Evolutionary conservation across 805 yeast species (phyloP), one percentile per base, ranked within the genome.

Genomic region (Huiozyma naganishii): DNA sequence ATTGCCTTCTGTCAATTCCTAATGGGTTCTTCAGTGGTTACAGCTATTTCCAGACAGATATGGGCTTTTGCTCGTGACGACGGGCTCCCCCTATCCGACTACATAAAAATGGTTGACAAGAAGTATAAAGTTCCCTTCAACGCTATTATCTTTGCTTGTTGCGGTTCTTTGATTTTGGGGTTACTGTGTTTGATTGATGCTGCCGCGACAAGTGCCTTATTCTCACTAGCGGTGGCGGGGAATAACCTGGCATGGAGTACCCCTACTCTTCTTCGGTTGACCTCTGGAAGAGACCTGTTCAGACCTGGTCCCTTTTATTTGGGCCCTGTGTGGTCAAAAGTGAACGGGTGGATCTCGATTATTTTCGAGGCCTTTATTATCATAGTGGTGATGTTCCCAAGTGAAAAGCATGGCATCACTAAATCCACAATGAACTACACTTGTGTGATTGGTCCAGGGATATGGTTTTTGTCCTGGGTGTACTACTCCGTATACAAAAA

Each of bases 21-120:
- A 45, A 80, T 79, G 85, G 81, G 83, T 12, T 69, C 76, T 29
- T 76, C 82, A 4, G 70, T 76, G 44, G 65, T 79, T 40, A 71
- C 79, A 40, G 86, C 86, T 10, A 71, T 75, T 7, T 78, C 84
- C 4, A 72, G 88, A 59, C 87, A 80, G 59, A 69, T 79, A 41
- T 81, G 83, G 78, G 85, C 87, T 1, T 79, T 80, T 59, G 79
- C 85, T 37, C 74, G 90, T 65, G 90, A 82, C 59, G 79, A 80
- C 53, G 88, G 87, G 10, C 68, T 82, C 45, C 89, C 89, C 7
- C 65, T 79, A 48, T 70, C 80, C 10, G 61, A 67, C 36, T 67
- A 66, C 55, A 70, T 82, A 48, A 76, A 79, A 50, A 72, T 65
- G 37, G 83, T 83, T 40, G 67, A 81, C 54, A 68, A 72, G 41